phyloP scores from a whole-genome alignment of 139 green algal species.

The Astrephomene gubernaculifera region DNA sequence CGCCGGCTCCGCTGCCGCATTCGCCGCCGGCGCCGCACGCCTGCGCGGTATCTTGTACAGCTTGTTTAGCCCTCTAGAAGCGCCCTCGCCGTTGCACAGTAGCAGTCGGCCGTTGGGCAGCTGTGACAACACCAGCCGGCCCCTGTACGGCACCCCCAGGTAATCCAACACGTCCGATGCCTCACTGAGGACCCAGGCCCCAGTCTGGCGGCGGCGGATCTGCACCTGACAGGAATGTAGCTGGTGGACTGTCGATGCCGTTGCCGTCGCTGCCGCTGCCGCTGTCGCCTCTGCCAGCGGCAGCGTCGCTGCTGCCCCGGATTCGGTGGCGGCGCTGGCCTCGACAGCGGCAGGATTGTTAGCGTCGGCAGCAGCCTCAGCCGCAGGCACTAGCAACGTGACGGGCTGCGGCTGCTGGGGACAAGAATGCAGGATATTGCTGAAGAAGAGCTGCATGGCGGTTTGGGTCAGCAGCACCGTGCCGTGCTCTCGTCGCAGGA shows the following conservation, averaged over 20 bases:
- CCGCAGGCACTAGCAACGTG: background rate
- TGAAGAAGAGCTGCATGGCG: background rate
- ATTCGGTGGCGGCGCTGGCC: background rate
- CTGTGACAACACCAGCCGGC: background rate
- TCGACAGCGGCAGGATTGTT: background rate
- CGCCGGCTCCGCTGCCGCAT: background rate
- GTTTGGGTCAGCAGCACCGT: background rate
- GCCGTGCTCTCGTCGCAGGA: background rate
- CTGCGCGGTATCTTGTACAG: no score
- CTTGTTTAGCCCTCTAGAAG: no score
- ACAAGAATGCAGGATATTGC: no score
- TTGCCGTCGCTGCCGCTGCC: background rate
- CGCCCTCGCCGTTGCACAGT: no score
- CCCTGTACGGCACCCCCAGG: background rate
- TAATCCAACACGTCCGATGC: background rate
- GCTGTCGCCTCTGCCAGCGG: background rate
- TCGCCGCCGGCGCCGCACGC: background rate
- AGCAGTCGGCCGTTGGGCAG: constrained; percentile 4
- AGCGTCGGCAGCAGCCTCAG: background rate
- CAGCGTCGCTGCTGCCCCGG: background rate
- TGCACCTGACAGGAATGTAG: background rate
- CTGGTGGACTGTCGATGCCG: background rate
- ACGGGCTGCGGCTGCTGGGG: background rate
- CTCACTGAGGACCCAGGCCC: background rate
- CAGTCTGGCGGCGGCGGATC: background rate